These are phyloP conservation scores for Mortierella sp. DNA, from an alignment of 371 early-diverging fungal genomes.

Conservation along the genomic window DNA sequence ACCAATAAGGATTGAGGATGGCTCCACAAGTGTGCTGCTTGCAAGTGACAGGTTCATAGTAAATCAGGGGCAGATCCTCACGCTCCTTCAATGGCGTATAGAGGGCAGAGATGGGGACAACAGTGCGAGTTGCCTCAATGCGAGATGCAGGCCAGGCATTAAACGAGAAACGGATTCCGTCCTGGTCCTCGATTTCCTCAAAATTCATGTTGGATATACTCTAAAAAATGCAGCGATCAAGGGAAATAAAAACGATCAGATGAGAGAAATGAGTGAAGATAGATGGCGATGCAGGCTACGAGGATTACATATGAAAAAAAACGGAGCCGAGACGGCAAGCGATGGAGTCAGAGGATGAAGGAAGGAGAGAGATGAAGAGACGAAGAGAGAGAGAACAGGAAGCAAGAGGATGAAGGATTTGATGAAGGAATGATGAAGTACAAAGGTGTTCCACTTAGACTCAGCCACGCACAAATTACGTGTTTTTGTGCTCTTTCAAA, in stretches of 20 bases:
- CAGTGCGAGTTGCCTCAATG: constrained; percentile 93
- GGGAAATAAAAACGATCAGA: not conserved
- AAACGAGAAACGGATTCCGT: constrained; percentile 99
- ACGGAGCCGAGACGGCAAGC: not conserved
- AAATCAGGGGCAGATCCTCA: constrained; percentile 85
- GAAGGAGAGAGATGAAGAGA: not conserved
- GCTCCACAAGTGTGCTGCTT: constrained; percentile 95
- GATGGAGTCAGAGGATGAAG: not conserved
- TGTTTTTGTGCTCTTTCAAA: not conserved
- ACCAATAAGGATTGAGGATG: constrained; percentile 99
- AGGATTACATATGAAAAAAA: not conserved
- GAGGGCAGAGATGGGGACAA: constrained; percentile 96
- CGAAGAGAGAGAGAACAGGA: not conserved
- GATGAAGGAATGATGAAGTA: not conserved
- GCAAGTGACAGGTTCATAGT: constrained; percentile 98
- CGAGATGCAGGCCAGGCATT: constrained; percentile 98
- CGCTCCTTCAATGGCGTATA: constrained; percentile 98
- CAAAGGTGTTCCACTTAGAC: not conserved
- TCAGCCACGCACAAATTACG: not conserved
- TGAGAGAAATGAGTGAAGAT: not conserved
- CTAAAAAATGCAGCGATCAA: not conserved
- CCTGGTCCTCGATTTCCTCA: constrained; percentile 91
- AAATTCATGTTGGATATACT: constrained; percentile 76
- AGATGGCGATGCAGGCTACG: not conserved
- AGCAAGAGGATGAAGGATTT: not conserved